Percentiles rank a stretch among this genome's conserved stretches.
phyloP scores from a whole-genome alignment of 179 eudicot species.

The Drosera spatulata region DNA sequence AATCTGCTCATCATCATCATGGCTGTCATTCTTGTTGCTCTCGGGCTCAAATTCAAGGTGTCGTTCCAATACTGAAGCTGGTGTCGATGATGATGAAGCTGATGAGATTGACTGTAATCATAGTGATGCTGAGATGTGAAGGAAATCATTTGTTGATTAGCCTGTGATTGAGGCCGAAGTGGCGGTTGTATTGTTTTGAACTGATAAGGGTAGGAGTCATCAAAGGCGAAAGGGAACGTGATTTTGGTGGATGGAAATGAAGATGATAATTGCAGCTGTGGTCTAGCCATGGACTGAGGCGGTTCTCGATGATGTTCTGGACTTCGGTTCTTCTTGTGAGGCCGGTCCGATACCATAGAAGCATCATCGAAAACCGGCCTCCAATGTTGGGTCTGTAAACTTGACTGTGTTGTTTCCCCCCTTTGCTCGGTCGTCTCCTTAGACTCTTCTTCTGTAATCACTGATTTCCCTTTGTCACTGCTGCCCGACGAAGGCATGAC shows the following conservation, averaged over 20 bases:
- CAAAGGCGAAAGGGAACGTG: conserved; percentile 46
- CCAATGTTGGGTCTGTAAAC: conserved; percentile 25
- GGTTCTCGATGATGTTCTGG: conserved; percentile 28
- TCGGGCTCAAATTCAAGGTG: conserved; percentile 40
- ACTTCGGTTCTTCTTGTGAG: conserved; percentile 38
- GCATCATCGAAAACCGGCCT: conserved; percentile 34
- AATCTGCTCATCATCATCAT: conserved; percentile 43
- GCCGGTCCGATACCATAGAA: conserved; percentile 30
- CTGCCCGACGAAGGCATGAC: conserved; percentile 2
- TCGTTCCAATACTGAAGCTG: conserved; percentile 40
- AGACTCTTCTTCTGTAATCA: not conserved
- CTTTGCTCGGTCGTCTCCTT: not conserved
- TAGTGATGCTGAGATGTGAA: conserved; percentile 23
- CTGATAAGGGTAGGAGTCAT: conserved; percentile 15
- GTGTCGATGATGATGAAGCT: conserved; percentile 24
- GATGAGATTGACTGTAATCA: conserved; percentile 5
- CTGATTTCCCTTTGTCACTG: conserved; percentile 3
- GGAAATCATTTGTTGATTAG: conserved; percentile 43
- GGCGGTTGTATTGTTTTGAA: too few species aligned
- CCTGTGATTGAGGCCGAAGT: too few species aligned
- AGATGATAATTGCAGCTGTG: conserved; percentile 8
- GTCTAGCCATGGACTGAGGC: conserved; percentile 7
- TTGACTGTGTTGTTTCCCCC: not conserved
- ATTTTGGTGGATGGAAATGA: conserved; percentile 20
- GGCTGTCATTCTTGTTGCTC: conserved; percentile 17